A percentile compares a stretch with the other conserved stretches of the same genome.
Evolutionary conservation across 371 early-diverging fungal genomes (phyloP).

Genomic region (Edhazardia aedis): DNA sequence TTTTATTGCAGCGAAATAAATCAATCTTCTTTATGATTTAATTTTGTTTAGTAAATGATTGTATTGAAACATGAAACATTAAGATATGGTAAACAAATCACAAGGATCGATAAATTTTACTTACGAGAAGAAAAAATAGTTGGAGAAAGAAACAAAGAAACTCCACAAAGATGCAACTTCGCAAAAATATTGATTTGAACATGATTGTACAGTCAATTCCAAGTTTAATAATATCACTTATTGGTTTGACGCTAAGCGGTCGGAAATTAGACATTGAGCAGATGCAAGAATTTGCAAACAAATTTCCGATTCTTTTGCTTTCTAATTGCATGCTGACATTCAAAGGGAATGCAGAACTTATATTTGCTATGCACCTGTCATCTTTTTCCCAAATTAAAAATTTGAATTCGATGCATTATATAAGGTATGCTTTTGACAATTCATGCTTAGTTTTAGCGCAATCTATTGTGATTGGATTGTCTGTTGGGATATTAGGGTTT

Average conservation of each 20-base stretch:
- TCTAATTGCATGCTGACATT: conserved; percentile 44
- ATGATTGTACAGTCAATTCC: conserved; percentile 29
- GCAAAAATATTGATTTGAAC: too few relatives aligned
- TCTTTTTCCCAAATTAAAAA: conserved; percentile 6
- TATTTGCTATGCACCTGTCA: conserved; percentile 36
- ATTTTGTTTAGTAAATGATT: too few relatives aligned
- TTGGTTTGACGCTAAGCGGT: conserved; percentile 36
- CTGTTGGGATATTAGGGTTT: conserved; percentile 28
- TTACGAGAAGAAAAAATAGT: too few relatives aligned
- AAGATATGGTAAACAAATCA: too few relatives aligned
- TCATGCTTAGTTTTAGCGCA: conserved; percentile 27
- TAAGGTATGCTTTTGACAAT: conserved; percentile 36
- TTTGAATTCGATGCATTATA: conserved; percentile 7
- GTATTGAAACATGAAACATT: too few relatives aligned
- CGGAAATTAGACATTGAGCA: conserved; percentile 11
- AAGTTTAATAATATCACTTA: conserved; percentile 33
- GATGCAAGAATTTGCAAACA: neutral
- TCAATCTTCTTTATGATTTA: too few relatives aligned
- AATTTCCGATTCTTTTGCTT: conserved; percentile 37
- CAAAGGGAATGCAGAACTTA: conserved; percentile 45
- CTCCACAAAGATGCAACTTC: too few relatives aligned
- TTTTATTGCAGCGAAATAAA: too few relatives aligned
- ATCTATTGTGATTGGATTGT: conserved; percentile 31
- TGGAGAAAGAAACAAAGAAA: too few relatives aligned
- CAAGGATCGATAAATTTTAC: too few relatives aligned